Base-by-base conservation (phyloP, 148 eudicot species). In the Heliamphora exappendiculata region DNA sequence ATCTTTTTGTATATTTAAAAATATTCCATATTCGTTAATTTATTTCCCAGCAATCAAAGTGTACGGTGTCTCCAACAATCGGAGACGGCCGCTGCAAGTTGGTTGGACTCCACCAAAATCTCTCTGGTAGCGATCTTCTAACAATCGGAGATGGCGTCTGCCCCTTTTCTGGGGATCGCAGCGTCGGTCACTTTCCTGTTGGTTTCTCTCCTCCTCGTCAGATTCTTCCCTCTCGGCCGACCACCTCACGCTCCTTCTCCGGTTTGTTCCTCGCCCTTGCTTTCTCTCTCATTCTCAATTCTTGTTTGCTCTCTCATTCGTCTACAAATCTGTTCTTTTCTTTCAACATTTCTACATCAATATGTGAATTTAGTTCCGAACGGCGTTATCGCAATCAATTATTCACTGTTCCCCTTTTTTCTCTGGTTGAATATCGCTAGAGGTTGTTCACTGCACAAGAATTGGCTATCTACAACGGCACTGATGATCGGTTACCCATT, bases 131-230 rank as follows among this genome's bases (percentile, higher is more conserved):
- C 47, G 70, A 70, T 70, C 58, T 47, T 71, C 44, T 17, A 20
- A 33, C 26, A 34, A 71, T n/a, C n/a, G n/a, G n/a, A n/a, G n/a
- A n/a, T 71, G 75, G 75, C 75, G 60, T 71, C 75, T 33, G 20
- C 75, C 45, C 62, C 75, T 57, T 53, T 50, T 51, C 75, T 71
- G 62, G 75, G 75, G 0, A 51, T 71, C 45, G 75, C 62, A 51
- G 75, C 75, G 20, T 71, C 75, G 14, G 39, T 71, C 31, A 0
- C 75, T 53, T 10, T 71, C 44, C 42, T 71, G 7, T 62, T 71
- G 60, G 10, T 49, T 28, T 45, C 73, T 49, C 24, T 70, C 39
- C 36, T 70, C 36, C 16, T 47, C 57, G 19, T 70, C 26, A 49
- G 72, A 45, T 70, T 70, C 73, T 49, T 70, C 73, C 55, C 73